A percentile compares a stretch with the other conserved stretches of the same genome.
Evolutionary conservation across 305 asterid genomes (phyloP).

Genomic region (Ajuga reptans): DNA sequence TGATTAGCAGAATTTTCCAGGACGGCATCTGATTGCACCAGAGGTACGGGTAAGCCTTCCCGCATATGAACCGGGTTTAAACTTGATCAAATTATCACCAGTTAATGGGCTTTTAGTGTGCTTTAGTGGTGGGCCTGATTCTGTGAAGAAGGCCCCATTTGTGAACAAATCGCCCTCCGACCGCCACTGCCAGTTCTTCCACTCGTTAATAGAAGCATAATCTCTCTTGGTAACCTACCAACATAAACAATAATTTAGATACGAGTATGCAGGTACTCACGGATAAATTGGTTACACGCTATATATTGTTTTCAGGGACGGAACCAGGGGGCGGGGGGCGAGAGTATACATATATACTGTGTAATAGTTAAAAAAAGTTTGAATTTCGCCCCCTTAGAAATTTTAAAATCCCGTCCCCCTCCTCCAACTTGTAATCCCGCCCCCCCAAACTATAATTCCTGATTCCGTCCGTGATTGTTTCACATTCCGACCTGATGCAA

Average conservation of each 20-base stretch:
- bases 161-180: slow-evolving; percentile 71
- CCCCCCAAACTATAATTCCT: no score
- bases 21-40: slow-evolving; percentile 56
- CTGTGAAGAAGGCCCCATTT: slow-evolving; percentile 77
- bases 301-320: no score
- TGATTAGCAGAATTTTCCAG: slow-evolving; percentile 23
- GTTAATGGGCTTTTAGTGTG: slow-evolving; percentile 33
- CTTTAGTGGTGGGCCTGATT: slow-evolving; percentile 53
- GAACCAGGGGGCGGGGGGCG: neutral
- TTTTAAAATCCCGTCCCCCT: no score
- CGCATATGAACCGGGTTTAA: slow-evolving; percentile 61
- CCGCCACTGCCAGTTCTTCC: slow-evolving; percentile 87
- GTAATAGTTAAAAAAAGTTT: no score
- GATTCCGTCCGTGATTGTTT: no score
- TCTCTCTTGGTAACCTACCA: slow-evolving; percentile 60
- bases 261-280: no score
- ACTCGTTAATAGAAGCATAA: slow-evolving; percentile 38
- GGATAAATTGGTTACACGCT: no score
- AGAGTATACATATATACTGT: no score
- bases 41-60: slow-evolving; percentile 60
- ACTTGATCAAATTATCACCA: slow-evolving; percentile 29
- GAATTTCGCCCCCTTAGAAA: no score
- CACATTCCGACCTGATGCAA: no score
- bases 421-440: no score
- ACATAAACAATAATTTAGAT: no score